Conservation (phyloP, 495 filamentous ascomycete species). For the Penicillium pancosmium region DNA sequence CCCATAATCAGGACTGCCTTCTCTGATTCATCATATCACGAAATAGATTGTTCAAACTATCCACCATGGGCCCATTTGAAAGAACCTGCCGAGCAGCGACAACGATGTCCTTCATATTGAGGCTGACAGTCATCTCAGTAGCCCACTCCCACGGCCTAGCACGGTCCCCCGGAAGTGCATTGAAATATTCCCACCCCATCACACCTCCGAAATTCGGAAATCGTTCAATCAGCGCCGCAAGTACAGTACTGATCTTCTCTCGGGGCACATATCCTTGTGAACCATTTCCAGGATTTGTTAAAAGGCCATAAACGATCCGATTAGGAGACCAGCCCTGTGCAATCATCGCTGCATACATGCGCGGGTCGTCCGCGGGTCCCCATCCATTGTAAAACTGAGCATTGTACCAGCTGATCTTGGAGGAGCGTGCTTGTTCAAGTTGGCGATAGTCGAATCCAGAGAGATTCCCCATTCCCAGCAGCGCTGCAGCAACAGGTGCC, state of each 20-base stretch:
- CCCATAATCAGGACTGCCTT: conserved; percentile 9
- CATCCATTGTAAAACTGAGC: conserved; percentile 85
- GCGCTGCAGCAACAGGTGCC: conserved; percentile 74
- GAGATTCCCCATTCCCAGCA: conserved; percentile 62
- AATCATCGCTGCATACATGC: conserved; percentile 68
- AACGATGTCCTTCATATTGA: conserved; percentile 48
- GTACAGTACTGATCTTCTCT: conserved; percentile 46
- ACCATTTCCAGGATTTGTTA: conserved; percentile 72
- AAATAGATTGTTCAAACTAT: conserved; percentile 33
- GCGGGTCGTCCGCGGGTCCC: conserved; percentile 61
- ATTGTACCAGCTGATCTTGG: conserved; percentile 78
- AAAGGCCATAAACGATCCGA: conserved; percentile 70
- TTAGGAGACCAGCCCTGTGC: conserved; percentile 62
- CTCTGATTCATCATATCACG: conserved; percentile 38
- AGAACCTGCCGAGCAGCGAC: conserved; percentile 34
- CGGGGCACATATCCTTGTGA: conserved; percentile 57
- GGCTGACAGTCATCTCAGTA: conserved; percentile 55
- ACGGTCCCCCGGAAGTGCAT: conserved; percentile 60
- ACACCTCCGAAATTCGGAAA: conserved; percentile 75
- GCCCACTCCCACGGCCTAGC: conserved; percentile 74
- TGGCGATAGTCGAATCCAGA: conserved; percentile 74
- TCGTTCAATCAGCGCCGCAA: conserved; percentile 48
- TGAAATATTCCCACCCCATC: conserved; percentile 90
- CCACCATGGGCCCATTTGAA: conserved; percentile 31
- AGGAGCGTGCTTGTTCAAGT: conserved; percentile 65